These are phyloP conservation scores for Candida awuae DNA, from an alignment of 805 yeast species.

Conservation along the genomic window DNA sequence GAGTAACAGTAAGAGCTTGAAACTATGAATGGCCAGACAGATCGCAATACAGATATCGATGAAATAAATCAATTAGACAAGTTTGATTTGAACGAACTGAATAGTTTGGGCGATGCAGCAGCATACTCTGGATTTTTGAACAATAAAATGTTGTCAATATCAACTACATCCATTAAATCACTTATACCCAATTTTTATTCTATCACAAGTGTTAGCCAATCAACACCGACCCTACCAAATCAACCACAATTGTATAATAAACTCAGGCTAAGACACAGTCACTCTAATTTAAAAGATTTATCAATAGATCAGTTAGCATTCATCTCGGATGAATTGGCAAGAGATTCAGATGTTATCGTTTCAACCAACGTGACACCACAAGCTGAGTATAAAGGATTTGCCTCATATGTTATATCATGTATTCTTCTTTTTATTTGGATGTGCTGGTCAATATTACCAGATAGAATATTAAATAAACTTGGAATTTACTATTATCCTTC, in stretches of 20 bases:
- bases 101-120: background rate
- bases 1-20: no score
- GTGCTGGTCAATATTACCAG: slow-evolving; percentile 72
- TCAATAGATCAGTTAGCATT: background rate
- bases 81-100: background rate
- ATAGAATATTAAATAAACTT: slow-evolving; percentile 38
- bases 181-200: slow-evolving; percentile 25
- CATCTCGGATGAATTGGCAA: slow-evolving; percentile 46
- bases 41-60: background rate
- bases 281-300: background rate
- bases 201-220: slow-evolving; percentile 18
- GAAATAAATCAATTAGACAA: background rate
- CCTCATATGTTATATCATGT: slow-evolving; percentile 62
- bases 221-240: no score
- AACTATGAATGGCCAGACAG: background rate
- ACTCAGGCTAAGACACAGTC: background rate
- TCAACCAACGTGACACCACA: slow-evolving; percentile 46
- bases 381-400: slow-evolving; percentile 84
- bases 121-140: slow-evolving; percentile 14
- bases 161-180: slow-evolving; percentile 27
- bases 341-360: slow-evolving; percentile 60
- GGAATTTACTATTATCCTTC: slow-evolving; percentile 78
- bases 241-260: no score
- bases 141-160: slow-evolving; percentile 25
- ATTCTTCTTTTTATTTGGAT: slow-evolving; percentile 49